Conservation (phyloP, 2,329 filamentous ascomycete genomes). For the Esteya vermicola region DNA sequence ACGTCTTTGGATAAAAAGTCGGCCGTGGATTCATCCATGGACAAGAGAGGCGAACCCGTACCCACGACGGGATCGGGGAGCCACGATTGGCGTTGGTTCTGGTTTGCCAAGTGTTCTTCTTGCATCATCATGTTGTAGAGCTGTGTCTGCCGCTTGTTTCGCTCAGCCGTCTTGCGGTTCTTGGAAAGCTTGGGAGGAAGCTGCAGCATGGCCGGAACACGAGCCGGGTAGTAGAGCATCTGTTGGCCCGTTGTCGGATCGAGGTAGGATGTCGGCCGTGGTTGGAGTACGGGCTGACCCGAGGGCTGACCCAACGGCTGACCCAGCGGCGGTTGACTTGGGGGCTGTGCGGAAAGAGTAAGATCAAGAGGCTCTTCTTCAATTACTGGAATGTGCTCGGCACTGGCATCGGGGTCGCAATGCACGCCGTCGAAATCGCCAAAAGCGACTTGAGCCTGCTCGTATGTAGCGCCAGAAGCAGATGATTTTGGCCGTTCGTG, state of each 20-base stretch:
- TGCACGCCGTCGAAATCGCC: constrained; percentile 73
- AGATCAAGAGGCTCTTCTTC: neutral
- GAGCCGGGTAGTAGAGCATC: constrained; percentile 93
- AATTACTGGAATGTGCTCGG: constrained; percentile 4
- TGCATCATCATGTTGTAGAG: constrained; percentile 49
- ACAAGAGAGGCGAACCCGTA: constrained; percentile 12
- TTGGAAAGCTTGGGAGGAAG: constrained; percentile 78
- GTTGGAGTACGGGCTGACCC: too few species aligned
- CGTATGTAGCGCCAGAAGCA: constrained; percentile 45
- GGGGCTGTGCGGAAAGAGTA: constrained; percentile 10
- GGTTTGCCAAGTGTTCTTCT: constrained; percentile 4
- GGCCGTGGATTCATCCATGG: too few species aligned
- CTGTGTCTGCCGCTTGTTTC: constrained; percentile 60
- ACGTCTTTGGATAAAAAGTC: too few species aligned
- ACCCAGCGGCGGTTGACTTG: constrained; percentile 9
- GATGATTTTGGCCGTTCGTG: constrained; percentile 32
- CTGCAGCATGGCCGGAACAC: constrained; percentile 86
- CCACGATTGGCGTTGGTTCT: constrained; percentile 22
- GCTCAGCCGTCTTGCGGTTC: constrained; percentile 46
- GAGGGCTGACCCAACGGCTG: too few species aligned
- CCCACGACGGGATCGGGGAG: constrained; percentile 31
- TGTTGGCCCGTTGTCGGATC: constrained; percentile 54
- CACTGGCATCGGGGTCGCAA: constrained; percentile 39
- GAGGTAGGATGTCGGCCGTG: constrained; percentile 42
- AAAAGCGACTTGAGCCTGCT: constrained; percentile 54